These are phyloP conservation scores for Helminthosporium solani DNA, from an alignment of 2,329 filamentous ascomycete genomes.

Conservation along the genomic window DNA sequence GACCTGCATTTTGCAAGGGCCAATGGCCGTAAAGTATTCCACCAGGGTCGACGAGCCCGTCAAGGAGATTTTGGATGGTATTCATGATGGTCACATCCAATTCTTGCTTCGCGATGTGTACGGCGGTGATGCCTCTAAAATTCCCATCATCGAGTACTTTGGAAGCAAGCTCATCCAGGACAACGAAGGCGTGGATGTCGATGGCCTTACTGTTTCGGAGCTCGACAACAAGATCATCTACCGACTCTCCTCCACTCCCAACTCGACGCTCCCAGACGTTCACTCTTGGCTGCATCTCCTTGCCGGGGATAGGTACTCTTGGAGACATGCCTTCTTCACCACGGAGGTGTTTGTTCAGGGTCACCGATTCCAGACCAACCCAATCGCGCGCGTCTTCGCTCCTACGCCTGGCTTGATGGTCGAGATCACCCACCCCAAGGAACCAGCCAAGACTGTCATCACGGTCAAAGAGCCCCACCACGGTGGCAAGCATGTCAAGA, in stretches of 20 bases:
- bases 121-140: slow-evolving; percentile 66
- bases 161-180: slow-evolving; percentile 79
- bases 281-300: slow-evolving; percentile 87
- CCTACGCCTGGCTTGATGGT: slow-evolving; percentile 84
- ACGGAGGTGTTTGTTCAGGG: slow-evolving; percentile 93
- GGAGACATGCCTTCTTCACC: slow-evolving; percentile 92
- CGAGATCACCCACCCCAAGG: slow-evolving; percentile 79
- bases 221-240: slow-evolving; percentile 80
- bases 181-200: slow-evolving; percentile 67
- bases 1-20: slow-evolving; percentile 94
- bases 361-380: slow-evolving; percentile 96
- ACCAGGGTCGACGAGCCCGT: slow-evolving; percentile 89
- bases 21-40: slow-evolving; percentile 87
- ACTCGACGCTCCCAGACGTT: slow-evolving; percentile 70
- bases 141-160: slow-evolving; percentile 92
- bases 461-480: slow-evolving; percentile 83
- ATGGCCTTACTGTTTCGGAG: slow-evolving; percentile 81
- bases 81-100: slow-evolving; percentile 85
- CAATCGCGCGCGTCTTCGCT: slow-evolving; percentile 85
- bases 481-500: slow-evolving; percentile 82
- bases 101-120: slow-evolving; percentile 80
- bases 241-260: slow-evolving; percentile 74
- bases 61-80: slow-evolving; percentile 87
- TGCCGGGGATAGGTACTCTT: slow-evolving; percentile 81
- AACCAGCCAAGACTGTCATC: slow-evolving; percentile 81